Percentiles rank a stretch among this genome's conserved stretches.
These are phyloP conservation scores for Tolypocladium tropicale DNA, from an alignment of 2,329 filamentous ascomycete species.

Conservation along the genomic window DNA sequence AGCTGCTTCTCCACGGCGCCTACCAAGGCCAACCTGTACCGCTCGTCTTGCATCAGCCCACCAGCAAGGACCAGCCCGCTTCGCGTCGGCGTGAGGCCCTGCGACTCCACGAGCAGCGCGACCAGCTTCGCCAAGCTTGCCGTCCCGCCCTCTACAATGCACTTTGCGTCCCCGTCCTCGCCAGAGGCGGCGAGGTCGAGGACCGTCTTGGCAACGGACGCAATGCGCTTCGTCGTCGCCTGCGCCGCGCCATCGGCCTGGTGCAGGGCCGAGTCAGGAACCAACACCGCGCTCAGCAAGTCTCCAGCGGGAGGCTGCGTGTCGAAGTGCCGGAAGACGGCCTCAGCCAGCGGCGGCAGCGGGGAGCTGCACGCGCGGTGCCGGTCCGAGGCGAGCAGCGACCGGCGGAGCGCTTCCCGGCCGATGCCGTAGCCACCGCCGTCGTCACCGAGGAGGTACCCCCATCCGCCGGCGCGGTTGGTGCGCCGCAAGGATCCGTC, in stretches of 20 bases:
- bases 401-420: conserved; percentile 19
- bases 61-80: conserved; percentile 11
- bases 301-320: conserved; percentile 3
- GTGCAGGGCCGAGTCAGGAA: conserved; percentile 2
- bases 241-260: conserved; percentile 1
- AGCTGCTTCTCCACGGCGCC: conserved; percentile 3
- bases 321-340: conserved; percentile 8
- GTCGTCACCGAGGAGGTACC: conserved; percentile 31
- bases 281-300: conserved; percentile 10
- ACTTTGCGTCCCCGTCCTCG: conserved; percentile 6
- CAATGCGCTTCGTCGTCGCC: conserved; percentile 8
- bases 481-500: conserved; percentile 12
- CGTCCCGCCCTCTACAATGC: conserved; percentile 8
- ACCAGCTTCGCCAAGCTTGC: conserved; percentile 9
- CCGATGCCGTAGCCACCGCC: conserved; percentile 31
- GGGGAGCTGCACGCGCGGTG: neutral
- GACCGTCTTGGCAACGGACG: conserved; percentile 9
- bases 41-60: conserved; percentile 10
- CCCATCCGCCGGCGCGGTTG: conserved; percentile 31
- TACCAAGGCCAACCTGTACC: conserved; percentile 5
- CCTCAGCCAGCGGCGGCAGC: conserved; percentile 4
- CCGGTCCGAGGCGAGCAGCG: conserved; percentile 20
- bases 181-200: conserved; percentile 6
- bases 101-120: conserved; percentile 4
- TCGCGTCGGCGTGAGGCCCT: conserved; percentile 6